Evolutionary conservation across 352 stramenopile genomes (phyloP).

Genomic region (Thalassiosira pacifica): DNA sequence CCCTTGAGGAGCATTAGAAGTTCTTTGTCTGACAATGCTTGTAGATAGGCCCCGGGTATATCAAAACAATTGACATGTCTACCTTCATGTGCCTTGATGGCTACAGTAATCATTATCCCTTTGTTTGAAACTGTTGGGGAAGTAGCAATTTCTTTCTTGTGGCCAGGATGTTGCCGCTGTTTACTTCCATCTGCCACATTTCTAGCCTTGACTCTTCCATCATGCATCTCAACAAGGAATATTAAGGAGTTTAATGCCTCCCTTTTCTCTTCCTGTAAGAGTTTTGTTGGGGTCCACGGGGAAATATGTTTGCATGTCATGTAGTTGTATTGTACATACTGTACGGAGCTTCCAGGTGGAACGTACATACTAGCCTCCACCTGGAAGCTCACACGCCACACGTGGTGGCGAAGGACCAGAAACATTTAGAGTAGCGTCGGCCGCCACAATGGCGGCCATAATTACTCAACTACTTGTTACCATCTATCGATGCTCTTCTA

Average conservation of each 20-base stretch:
- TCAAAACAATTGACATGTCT: slow-evolving; percentile 3
- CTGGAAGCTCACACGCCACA: too few relatives aligned
- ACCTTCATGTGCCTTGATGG: slow-evolving; percentile 5
- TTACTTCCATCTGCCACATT: not conserved
- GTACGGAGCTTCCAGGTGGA: too few relatives aligned
- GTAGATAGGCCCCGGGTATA: slow-evolving; percentile 17
- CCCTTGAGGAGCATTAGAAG: not conserved
- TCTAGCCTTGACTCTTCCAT: not conserved
- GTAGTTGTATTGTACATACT: too few relatives aligned
- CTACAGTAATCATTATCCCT: not conserved
- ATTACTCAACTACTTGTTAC: too few relatives aligned
- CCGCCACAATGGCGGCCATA: too few relatives aligned
- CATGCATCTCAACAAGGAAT: not conserved
- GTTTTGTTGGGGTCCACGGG: not conserved
- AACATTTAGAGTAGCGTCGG: too few relatives aligned
- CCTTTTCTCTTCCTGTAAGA: not conserved
- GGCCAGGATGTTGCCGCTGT: not conserved
- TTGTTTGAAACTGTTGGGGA: not conserved
- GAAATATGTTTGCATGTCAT: not conserved
- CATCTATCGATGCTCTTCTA: too few relatives aligned
- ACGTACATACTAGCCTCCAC: too few relatives aligned
- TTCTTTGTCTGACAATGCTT: not conserved
- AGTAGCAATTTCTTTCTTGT: not conserved
- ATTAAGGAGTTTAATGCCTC: not conserved
- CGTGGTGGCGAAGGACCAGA: too few relatives aligned